Evolutionary conservation across 345 rosid species (phyloP), one percentile per base, ranked within the genome.

Genomic region (Psidium friedrichsthalianum): DNA sequence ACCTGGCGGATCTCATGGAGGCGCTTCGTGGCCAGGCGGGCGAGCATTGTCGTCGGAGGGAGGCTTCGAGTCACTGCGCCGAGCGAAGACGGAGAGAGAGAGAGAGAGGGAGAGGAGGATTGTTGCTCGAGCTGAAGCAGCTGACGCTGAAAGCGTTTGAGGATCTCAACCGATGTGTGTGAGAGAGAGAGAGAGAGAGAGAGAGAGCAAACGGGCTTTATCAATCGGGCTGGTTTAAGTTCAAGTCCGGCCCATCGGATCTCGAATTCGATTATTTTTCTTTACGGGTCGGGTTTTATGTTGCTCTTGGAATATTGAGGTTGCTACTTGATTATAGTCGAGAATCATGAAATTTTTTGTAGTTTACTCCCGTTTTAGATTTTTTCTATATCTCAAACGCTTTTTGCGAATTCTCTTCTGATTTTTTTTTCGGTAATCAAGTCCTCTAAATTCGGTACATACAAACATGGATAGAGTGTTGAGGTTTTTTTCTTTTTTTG

Each of bases 1-100:
- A 87, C 94, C 86, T 92, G 98, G 87, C 97, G 94, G 93, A 98
- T 93, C 93, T 96, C 98, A 54, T 87, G 92, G 83, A 98, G 90
- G 54, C 95, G 98, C 91, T 89, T 89, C 78, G 95, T 89, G 18
- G 94, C 94, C 42, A 95, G 94, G 82, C 98, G 96, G 87, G 89
- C 94, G 74, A 96, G 93, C 99, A 97, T 97, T 89, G 91, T 94
- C 53, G 69, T 82, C 44, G 85, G 84, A 51, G 83, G 82, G 47
- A 82, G 84, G 74, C 51, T 51, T 82, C 32, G 47, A 5, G 85
- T 44, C 76, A 20, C 76, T 6, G 40, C 83, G 57, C 44, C 56
- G 80, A 49, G 18, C 57, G 59, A 74, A 32, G 78, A 51, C 54
- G 20, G 47, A 51, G 47, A 25, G 84, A 85, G 40, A 58, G 87